A percentile compares a stretch with the other conserved stretches of the same genome.
phyloP scores from a whole-genome alignment of 1,139 yeast species.

The Yamadazyma atlantica region DNA sequence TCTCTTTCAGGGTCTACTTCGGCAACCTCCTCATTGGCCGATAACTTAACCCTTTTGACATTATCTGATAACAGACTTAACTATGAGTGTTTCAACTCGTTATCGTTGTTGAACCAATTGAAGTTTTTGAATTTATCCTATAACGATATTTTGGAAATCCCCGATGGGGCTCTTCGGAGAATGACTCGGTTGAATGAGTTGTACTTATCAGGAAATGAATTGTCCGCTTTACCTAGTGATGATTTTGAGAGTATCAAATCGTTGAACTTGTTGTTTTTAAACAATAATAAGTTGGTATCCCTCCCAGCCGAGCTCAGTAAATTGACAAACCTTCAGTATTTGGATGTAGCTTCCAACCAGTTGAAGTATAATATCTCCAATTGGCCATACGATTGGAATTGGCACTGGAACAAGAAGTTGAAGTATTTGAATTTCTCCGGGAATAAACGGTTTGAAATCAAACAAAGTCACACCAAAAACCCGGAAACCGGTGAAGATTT shows the following conservation, averaged over 20 bases:
- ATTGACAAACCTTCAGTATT: slow-evolving; percentile 58
- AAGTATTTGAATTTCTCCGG: slow-evolving; percentile 88
- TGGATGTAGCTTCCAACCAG: slow-evolving; percentile 92
- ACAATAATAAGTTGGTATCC: slow-evolving; percentile 82
- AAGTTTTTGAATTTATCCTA: slow-evolving; percentile 74
- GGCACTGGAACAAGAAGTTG: slow-evolving; percentile 83
- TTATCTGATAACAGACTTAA: slow-evolving; percentile 82
- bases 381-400: slow-evolving; percentile 97
- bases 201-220: slow-evolving; percentile 81
- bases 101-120: slow-evolving; percentile 60
- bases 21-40: slow-evolving; percentile 38
- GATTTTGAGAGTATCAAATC: slow-evolving; percentile 65
- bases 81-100: slow-evolving; percentile 73
- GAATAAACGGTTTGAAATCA: slow-evolving; percentile 86
- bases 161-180: slow-evolving; percentile 65
- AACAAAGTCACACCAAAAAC: slow-evolving; percentile 53
- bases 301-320: slow-evolving; percentile 88
- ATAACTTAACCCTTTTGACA: slow-evolving; percentile 56
- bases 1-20: not conserved
- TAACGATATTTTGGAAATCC: slow-evolving; percentile 81
- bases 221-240: slow-evolving; percentile 81
- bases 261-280: slow-evolving; percentile 64
- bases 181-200: slow-evolving; percentile 61
- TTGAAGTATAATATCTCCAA: slow-evolving; percentile 89
- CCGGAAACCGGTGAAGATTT: slow-evolving; percentile 53